Evolutionary conservation across 352 stramenopile genomes (phyloP), one percentile per base, ranked within the genome.

Genomic region (Phytophthora idaei): DNA sequence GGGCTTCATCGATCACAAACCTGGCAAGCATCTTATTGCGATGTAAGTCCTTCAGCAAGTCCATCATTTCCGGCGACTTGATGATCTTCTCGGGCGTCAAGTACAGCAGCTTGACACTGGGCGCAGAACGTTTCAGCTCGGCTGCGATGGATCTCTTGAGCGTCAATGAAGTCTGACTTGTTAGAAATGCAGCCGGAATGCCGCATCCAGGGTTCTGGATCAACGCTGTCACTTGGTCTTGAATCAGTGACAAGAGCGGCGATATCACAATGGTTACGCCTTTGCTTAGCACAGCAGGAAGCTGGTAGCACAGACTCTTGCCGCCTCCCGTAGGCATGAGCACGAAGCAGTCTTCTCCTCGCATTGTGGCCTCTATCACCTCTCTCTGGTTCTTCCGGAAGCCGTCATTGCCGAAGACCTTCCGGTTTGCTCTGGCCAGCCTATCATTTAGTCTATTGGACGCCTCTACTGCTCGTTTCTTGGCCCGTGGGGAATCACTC

Each of bases 1-100:
- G 90, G 8, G 87, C 90, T 71, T 98, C 90, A 65, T 98, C 97
- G 69, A 99, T 94, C 32, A 99, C 96, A 63, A 99, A 98, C 29
- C 96, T 78, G 39, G 89, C 91, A 5, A 99, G 85, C 64, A 91
- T 91, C 60, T 74, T 71, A 67, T 91, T 71, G 17, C 50, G 21
- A 50, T 77, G 51, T 41, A 79, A 49, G 4, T 29, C 39, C 45
- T 91, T 64, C 21, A 93, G 55, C 50, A 91, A 47, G 1, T 87
- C 73, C 63, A 89, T 83, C 83, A 93, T 91, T 57, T 93, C 81
- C 4, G 52, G 61, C 15, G 81, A 92, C 64, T 89, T 91, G 44
- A 74, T 71, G 27, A 98, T 84, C 78, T 98, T 98, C 75, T 99
- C 97, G 0, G 97, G 95, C n/a, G 97, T 99, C 8, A 98, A 85